Evolutionary conservation across 768 basidiomycete genomes (phyloP).

Genomic region (Suillus lakei): DNA sequence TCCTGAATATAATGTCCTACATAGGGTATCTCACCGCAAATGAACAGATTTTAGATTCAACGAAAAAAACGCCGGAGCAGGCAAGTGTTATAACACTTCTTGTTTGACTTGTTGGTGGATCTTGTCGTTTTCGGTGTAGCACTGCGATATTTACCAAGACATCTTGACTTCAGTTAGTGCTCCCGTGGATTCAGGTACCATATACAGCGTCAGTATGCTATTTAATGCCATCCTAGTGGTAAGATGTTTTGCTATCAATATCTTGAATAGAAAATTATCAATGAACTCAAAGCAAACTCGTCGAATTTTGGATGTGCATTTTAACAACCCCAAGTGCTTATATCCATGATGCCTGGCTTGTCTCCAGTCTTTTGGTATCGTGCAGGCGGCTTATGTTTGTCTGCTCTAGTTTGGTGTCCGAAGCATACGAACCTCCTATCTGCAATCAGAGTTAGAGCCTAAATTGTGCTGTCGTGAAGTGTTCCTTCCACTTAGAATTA

Average conservation of each 20-base stretch:
- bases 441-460: neutral
- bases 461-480: too few relatives aligned
- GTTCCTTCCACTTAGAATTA: neutral
- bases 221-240: neutral
- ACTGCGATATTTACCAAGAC: neutral
- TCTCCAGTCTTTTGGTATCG: neutral
- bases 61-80: neutral
- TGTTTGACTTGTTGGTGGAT: neutral
- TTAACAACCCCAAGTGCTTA: neutral
- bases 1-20: neutral
- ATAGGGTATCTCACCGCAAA: neutral
- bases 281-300: neutral
- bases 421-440: neutral
- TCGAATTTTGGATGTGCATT: neutral
- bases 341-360: neutral
- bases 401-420: neutral
- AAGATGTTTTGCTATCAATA: neutral
- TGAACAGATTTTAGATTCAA: too few relatives aligned
- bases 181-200: neutral
- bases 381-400: neutral
- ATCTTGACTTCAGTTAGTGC: neutral
- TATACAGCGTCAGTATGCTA: neutral
- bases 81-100: neutral
- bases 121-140: neutral
- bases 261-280: neutral